Evolutionary conservation across 495 filamentous ascomycete species (phyloP).

Genomic region (Penicillium maclennaniae): DNA sequence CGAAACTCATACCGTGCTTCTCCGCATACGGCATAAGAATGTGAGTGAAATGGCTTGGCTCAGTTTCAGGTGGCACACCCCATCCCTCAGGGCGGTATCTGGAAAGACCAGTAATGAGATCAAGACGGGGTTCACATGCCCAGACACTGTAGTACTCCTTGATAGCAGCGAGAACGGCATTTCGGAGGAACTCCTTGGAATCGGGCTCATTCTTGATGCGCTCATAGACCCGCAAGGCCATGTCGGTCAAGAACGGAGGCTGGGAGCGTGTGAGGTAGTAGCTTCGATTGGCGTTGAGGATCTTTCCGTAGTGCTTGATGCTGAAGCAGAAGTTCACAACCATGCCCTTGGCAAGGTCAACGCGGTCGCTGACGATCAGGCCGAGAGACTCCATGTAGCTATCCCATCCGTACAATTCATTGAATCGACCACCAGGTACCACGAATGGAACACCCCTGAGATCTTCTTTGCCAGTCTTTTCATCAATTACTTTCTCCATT

Average conservation of each 20-base stretch:
- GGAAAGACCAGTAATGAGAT: constrained; percentile 77
- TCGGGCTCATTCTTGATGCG: constrained; percentile 77
- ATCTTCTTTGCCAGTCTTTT: constrained; percentile 59
- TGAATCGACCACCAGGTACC: constrained; percentile 93
- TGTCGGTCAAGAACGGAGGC: constrained; percentile 95
- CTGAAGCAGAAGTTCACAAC: constrained; percentile 94
- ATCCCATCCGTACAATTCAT: constrained; percentile 97
- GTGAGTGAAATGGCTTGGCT: constrained; percentile 82
- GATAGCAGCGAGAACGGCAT: constrained; percentile 81
- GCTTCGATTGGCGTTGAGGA: constrained; percentile 91
- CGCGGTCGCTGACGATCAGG: constrained; percentile 73
- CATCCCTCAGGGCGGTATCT: constrained; percentile 83
- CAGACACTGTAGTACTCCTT: constrained; percentile 95
- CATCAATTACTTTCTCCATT: constrained; percentile 72
- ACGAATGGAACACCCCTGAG: constrained; percentile 86
- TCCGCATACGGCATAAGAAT: constrained; percentile 80
- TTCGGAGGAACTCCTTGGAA: constrained; percentile 71
- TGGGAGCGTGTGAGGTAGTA: constrained; percentile 94
- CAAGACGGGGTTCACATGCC: constrained; percentile 74
- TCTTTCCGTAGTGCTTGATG: constrained; percentile 97
- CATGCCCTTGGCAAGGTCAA: constrained; percentile 86
- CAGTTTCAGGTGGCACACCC: constrained; percentile 92
- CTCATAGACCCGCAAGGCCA: constrained; percentile 87
- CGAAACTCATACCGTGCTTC: constrained; percentile 75
- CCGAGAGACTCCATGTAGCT: constrained; percentile 95